phyloP scores from a whole-genome alignment of 2,329 filamentous ascomycete species.

The Apiospora hydei region DNA sequence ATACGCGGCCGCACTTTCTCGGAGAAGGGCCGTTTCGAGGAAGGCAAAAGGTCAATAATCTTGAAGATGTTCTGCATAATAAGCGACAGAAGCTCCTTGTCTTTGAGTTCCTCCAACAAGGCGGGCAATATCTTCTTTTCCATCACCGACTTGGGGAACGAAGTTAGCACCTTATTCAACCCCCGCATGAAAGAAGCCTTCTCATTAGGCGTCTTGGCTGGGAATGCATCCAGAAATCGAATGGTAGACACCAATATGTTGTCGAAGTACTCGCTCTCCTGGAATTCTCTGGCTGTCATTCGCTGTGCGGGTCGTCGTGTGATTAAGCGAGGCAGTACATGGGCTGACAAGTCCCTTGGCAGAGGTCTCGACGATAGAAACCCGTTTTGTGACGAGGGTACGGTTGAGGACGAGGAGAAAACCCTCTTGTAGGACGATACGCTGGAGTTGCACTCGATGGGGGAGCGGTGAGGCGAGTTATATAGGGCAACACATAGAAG shows the following conservation, averaged over 20 bases:
- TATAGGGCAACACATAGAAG: constrained; percentile 89
- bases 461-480: constrained; percentile 91
- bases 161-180: constrained; percentile 83
- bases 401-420: constrained; percentile 78
- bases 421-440: constrained; percentile 84
- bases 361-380: constrained; percentile 82
- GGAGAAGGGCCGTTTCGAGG: constrained; percentile 78
- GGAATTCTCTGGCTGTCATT: constrained; percentile 88
- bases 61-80: constrained; percentile 94
- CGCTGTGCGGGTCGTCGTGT: constrained; percentile 87
- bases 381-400: constrained; percentile 82
- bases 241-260: constrained; percentile 97
- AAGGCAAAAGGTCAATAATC: constrained; percentile 80
- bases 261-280: constrained; percentile 95
- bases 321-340: constrained; percentile 85
- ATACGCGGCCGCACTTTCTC: constrained; percentile 87
- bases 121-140: constrained; percentile 94
- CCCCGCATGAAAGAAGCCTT: constrained; percentile 93
- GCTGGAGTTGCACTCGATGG: constrained; percentile 82
- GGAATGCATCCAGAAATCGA: constrained; percentile 89
- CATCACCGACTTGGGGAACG: constrained; percentile 91
- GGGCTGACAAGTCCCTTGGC: constrained; percentile 77
- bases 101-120: constrained; percentile 91
- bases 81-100: constrained; percentile 82
- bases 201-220: constrained; percentile 89